Percentiles rank a stretch among this genome's conserved stretches.
phyloP scores from a whole-genome alignment of 1,139 yeast genomes.

The Magnusiomyces paraingens region DNA sequence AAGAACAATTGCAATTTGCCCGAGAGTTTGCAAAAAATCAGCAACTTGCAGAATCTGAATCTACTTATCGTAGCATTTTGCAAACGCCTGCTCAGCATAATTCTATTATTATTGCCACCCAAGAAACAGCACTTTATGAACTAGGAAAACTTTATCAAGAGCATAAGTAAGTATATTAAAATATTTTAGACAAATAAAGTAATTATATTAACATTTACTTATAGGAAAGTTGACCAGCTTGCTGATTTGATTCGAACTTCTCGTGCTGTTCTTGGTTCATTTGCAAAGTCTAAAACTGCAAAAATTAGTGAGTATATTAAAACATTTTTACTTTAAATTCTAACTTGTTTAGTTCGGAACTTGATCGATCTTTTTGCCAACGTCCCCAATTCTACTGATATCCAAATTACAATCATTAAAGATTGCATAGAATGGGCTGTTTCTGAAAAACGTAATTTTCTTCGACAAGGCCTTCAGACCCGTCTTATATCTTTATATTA shows the following conservation, averaged over 20 bases:
- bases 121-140: slow-evolving; percentile 33
- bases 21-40: slow-evolving; percentile 47
- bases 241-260: slow-evolving; percentile 61
- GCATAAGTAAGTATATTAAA: slow-evolving; percentile 20
- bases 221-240: slow-evolving; percentile 44
- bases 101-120: slow-evolving; percentile 36
- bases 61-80: slow-evolving; percentile 43
- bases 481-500: slow-evolving; percentile 73
- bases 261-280: slow-evolving; percentile 56
- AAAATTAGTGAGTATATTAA: slow-evolving; percentile 64
- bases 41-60: slow-evolving; percentile 51
- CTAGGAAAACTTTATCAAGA: slow-evolving; percentile 33
- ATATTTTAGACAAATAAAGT: neutral
- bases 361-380: slow-evolving; percentile 72
- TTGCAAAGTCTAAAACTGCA: slow-evolving; percentile 93
- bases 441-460: slow-evolving; percentile 73
- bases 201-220: slow-evolving; percentile 14
- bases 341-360: slow-evolving; percentile 50
- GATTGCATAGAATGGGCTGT: slow-evolving; percentile 87
- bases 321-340: slow-evolving; percentile 60
- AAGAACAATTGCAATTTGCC: slow-evolving; percentile 42
- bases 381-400: slow-evolving; percentile 60
- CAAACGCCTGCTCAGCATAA: slow-evolving; percentile 34
- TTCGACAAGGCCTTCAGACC: slow-evolving; percentile 82
- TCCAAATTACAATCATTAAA: slow-evolving; percentile 67